phyloP scores from a whole-genome alignment of 495 filamentous ascomycete species.

The Aspergillus olivimuriae region DNA sequence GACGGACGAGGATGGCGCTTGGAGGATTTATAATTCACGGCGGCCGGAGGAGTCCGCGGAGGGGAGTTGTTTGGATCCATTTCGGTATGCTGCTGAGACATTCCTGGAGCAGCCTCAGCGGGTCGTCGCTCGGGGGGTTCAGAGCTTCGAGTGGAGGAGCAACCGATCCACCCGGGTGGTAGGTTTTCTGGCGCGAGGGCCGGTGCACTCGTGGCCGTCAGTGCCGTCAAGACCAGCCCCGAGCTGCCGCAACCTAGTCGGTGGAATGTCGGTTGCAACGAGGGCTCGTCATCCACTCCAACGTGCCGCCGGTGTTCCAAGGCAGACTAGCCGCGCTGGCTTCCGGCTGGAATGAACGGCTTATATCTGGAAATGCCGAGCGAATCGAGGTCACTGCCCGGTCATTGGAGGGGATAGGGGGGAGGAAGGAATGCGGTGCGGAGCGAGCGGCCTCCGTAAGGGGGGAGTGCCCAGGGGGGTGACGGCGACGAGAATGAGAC shows the following conservation, averaged over 20 bases:
- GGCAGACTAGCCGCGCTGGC: too few relatives aligned
- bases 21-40: constrained; percentile 24
- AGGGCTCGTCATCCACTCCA: too few relatives aligned
- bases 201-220: too few relatives aligned
- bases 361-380: not conserved
- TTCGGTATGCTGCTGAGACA: constrained; percentile 26
- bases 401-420: constrained; percentile 13
- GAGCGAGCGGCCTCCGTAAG: too few relatives aligned
- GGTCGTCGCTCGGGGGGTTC: constrained; percentile 10
- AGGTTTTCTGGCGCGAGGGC: too few relatives aligned
- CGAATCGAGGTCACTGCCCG: constrained; percentile 7
- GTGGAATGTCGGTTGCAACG: too few relatives aligned
- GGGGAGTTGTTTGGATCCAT: constrained; percentile 26
- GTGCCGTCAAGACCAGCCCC: too few relatives aligned
- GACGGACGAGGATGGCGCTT: constrained; percentile 29
- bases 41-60: constrained; percentile 41
- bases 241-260: too few relatives aligned
- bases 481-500: not conserved
- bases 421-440: not conserved
- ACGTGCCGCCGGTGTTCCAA: too few relatives aligned
- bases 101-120: constrained; percentile 18
- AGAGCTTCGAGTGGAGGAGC: too few relatives aligned
- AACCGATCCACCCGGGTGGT: too few relatives aligned
- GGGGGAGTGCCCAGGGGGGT: not conserved
- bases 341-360: not conserved